phyloP scores from a whole-genome alignment of 2,329 filamentous ascomycete species.

The Paracamarosporium sp. region DNA sequence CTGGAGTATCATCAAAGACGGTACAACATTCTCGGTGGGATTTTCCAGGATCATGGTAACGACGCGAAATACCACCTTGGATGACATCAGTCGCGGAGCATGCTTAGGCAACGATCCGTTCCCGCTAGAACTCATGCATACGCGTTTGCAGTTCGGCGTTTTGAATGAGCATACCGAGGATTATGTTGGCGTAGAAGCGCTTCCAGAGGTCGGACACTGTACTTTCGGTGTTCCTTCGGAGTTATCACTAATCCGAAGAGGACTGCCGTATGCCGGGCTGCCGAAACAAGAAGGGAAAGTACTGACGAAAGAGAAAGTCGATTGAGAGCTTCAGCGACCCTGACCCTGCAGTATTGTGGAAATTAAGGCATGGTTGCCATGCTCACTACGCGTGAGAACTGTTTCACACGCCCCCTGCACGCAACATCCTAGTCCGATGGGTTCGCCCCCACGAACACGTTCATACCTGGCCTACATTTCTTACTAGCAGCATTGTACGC shows the following conservation, averaged over 20 bases:
- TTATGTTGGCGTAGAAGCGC: constrained; percentile 24
- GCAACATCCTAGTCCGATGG: background rate
- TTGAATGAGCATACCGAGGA: constrained; percentile 37
- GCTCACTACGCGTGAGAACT: background rate
- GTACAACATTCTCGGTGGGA: constrained; percentile 41
- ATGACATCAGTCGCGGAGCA: constrained; percentile 48
- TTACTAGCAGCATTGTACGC: constrained; percentile 20
- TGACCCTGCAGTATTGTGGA: background rate
- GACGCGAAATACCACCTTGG: constrained; percentile 42
- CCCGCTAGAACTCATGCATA: constrained; percentile 45
- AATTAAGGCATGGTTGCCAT: constrained; percentile 7
- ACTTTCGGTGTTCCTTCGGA: constrained; percentile 41
- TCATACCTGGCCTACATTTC: constrained; percentile 32
- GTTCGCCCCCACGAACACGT: background rate
- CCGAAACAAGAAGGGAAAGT: background rate
- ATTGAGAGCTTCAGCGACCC: constrained; percentile 2
- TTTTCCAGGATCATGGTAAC: constrained; percentile 45
- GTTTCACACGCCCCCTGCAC: background rate
- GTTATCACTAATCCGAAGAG: constrained; percentile 26
- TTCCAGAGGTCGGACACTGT: constrained; percentile 32
- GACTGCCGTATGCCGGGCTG: constrained; percentile 33
- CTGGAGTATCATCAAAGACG: constrained; percentile 41
- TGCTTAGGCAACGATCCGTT: constrained; percentile 50
- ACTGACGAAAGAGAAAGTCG: constrained; percentile 12
- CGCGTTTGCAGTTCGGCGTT: constrained; percentile 46